Conservation (phyloP, 129 eudicot species). For the Oenanthe sinensis region DNA sequence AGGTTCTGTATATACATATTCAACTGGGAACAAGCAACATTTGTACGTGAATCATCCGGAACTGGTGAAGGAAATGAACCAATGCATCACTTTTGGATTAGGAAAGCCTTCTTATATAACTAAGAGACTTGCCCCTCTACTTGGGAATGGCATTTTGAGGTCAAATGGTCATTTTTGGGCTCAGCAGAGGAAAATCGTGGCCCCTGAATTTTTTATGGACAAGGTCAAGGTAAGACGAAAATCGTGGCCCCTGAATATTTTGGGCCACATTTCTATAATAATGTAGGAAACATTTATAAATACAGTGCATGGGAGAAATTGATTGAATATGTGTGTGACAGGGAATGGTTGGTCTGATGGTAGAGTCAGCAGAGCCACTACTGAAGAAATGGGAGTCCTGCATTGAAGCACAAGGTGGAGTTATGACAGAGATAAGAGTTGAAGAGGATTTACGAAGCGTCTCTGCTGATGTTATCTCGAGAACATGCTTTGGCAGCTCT, state of each 20-base stretch:
- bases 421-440: conserved; percentile 48
- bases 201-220: conserved; percentile 91
- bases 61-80: conserved; percentile 83
- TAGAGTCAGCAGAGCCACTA: conserved; percentile 48
- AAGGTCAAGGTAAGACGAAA: conserved; percentile 80
- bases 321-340: conserved; percentile 16
- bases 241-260: conserved; percentile 63
- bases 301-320: neutral
- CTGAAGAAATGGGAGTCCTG: conserved; percentile 60
- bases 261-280: neutral
- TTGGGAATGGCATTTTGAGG: conserved; percentile 89
- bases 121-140: conserved; percentile 76
- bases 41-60: conserved; percentile 77
- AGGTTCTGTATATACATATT: conserved; percentile 71
- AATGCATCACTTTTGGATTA: conserved; percentile 48
- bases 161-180: conserved; percentile 82
- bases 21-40: conserved; percentile 79
- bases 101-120: conserved; percentile 84
- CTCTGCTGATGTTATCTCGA: conserved; percentile 77
- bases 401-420: conserved; percentile 54
- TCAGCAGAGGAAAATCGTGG: conserved; percentile 78
- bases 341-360: conserved; percentile 86
- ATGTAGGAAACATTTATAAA: neutral
- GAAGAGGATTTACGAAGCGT: conserved; percentile 65
- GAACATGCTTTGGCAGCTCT: conserved; percentile 78